Evolutionary conservation across 208 protist genomes (phyloP), one percentile per base, ranked within the genome.

Genomic region (Crithidia bombi): DNA sequence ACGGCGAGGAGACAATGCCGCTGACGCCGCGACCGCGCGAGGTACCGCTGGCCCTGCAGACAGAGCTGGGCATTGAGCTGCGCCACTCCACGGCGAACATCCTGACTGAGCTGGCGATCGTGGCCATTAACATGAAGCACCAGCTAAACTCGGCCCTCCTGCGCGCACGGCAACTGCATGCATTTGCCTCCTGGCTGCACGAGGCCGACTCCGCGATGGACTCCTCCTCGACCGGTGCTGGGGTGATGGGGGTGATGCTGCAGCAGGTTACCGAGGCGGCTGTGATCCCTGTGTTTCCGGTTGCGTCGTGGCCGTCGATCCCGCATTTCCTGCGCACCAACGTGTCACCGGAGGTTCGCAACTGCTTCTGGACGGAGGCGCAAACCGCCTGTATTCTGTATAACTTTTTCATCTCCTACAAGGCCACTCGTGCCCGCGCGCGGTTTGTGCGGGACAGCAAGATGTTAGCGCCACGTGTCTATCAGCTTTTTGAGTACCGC

Each of bases 71-170:
- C 49, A 75, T 93, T 62, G 86, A 91, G 61, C 73, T 93, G 26
- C 82, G 82, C 46, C 76, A 82, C 19, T 85, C 77, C 58, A 91
- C 88, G 38, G 55, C 70, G n/a, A n/a, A 78, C 39, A 80, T 93
- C 51, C 44, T 93, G 15, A 46, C 79, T 3, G 85, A 93, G 75
- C 79, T 93, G n/a, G 44, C 83, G 9, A 76, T 74, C 11, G 73
- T 90, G 5, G 81, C 75, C 43, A 81, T 76, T 50, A 93, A 93
- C 78, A 79, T 91, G 33, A 93, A 93, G 72, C 88, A 93, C 58
- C 88, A 93, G 73, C 76, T 93, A 5, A 91, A 83, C 71, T 84
- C 85, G 5, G 73, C 83, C 15, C 65, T 93, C 36, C 71, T 91
- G 63, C 76, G 74, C 12, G 50, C 86, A 51, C 85, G 85, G 33